Evolutionary conservation across 768 basidiomycete species (phyloP), one percentile per base, ranked within the genome.

Genomic region (Boletus huronensis): DNA sequence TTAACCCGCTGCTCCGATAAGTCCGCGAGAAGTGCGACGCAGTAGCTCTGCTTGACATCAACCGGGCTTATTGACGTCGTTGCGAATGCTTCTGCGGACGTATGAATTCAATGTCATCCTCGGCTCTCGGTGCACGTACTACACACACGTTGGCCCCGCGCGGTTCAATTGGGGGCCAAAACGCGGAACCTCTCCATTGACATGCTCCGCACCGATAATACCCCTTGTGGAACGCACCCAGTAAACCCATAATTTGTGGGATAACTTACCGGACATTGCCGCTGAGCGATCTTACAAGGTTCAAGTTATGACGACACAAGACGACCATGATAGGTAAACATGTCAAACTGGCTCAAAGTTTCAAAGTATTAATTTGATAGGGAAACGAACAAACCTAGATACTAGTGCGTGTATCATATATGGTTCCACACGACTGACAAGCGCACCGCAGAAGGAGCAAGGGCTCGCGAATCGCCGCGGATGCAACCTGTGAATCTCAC

Each of bases 1-100:
- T 26, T 5, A 14, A 14, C 2, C 48, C 34, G 49, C 49, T n/a
- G 17, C 9, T 48, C 62, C 51, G 61, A 62, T 48, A 32, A 48
- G 38, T 52, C 41, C 58, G 61, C 58, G 25, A 23, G 42, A 54
- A 54, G 0, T 19, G 39, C 9, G 23, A 47, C 5, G 25, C 19
- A 3, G 23, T 40, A 6, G 17, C 25, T 16, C 14, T 23, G 11
- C 21, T 14, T 23, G 26, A 21, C 26, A 26, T 17, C 25, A 5
- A 13, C 19, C 7, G 13, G 14, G 11, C 43, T 43, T 21, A 6
- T 42, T 31, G 42, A 28, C 13, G 42, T 14, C 16, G n/a, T 19
- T 28, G 38, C 16, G 39, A 51, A 40, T 5, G 32, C 45, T 48
- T 58, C 49, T 31, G 21, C 14, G 31, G 36, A 58, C 39, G 43